phyloP scores from a whole-genome alignment of 768 basidiomycete species.

The Krasilnikovozyma curviuscula region DNA sequence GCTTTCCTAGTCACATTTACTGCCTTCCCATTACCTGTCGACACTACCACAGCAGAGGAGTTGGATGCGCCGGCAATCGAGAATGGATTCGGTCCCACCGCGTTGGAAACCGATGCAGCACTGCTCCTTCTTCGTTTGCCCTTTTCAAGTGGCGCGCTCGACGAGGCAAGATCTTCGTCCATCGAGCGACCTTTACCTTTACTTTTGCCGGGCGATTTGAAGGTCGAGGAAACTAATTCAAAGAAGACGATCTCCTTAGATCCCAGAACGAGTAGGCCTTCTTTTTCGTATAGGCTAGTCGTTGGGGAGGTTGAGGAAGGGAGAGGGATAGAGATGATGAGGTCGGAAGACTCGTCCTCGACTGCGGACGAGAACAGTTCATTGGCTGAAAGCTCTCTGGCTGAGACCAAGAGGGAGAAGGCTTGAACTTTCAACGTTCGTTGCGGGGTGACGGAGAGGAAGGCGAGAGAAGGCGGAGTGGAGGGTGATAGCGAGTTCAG shows the following conservation, averaged over 20 bases:
- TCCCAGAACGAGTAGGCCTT: slow-evolving; percentile 21
- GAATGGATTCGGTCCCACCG: not conserved
- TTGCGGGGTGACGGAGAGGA: slow-evolving; percentile 5
- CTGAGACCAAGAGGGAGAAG: not conserved
- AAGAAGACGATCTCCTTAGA: slow-evolving; percentile 13
- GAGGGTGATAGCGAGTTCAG: not conserved
- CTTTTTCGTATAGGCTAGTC: too few species aligned
- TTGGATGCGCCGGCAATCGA: too few species aligned
- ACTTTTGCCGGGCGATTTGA: not conserved
- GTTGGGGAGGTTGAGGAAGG: not conserved
- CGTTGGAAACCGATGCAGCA: slow-evolving; percentile 1
- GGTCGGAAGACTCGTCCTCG: too few species aligned
- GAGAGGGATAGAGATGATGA: slow-evolving; percentile 1
- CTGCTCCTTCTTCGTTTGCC: slow-evolving; percentile 12
- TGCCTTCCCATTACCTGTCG: too few species aligned
- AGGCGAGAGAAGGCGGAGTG: slow-evolving; percentile 1
- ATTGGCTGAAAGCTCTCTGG: slow-evolving; percentile 1
- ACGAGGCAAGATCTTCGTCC: not conserved
- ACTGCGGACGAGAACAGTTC: too few species aligned
- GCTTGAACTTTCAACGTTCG: not conserved
- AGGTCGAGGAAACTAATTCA: not conserved
- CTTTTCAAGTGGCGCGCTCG: not conserved
- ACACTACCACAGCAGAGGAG: too few species aligned
- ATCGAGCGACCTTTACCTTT: not conserved
- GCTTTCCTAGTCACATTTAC: too few species aligned